Evolutionary conservation across 108 stramenopile genomes (phyloP), one percentile per base, ranked within the genome.

Genomic region (Nitzschia sp.): DNA sequence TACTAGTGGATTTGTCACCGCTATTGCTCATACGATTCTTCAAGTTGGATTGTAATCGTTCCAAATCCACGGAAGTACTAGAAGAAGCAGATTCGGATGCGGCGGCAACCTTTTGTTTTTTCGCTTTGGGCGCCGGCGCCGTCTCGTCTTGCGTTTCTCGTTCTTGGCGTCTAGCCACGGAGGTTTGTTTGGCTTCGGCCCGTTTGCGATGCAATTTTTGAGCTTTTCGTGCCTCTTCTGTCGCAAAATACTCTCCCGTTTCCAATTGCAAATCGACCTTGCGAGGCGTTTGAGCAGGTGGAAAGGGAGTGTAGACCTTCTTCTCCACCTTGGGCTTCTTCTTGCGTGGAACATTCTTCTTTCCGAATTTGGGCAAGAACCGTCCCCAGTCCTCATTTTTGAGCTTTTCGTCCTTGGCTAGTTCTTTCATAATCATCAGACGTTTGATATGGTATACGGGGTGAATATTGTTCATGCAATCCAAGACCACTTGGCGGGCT

Each of bases 371-470:
- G 0, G 99, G 99, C 30, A 99, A 71, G 67, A 99, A 99, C n/a
- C 99, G 83, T 5, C 83, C 84, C 99, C 99, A 99, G 78, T 97
- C 91, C 73, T 98, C 97, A 47, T 94, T 76, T 53, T 79, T 71
- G 6, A 99, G 77, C 57, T 86, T 88, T 33, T 96, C 96, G 78
- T 99, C 99, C 63, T 96, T 92, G 25, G 91, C 96, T 15, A 99
- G 83, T 77, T 99, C 99, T 46, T 92, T 84, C 79, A 96, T 93
- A 64, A 99, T 99, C 99, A 99, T 99, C 50, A 99, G 89, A 45
- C 96, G 86, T 84, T 99, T 99, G 70, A 99, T 96, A 76, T 99
- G 94, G 81, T 99, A 99, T 53, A 99, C 90, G 28, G 99, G 99
- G 71, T 99, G 99, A 21, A 98, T 89, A 75, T 99, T 99, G 41